Evolutionary conservation across 1,284 basidiomycete genomes (phyloP).

Genomic region (Entoloma clypeatum): DNA sequence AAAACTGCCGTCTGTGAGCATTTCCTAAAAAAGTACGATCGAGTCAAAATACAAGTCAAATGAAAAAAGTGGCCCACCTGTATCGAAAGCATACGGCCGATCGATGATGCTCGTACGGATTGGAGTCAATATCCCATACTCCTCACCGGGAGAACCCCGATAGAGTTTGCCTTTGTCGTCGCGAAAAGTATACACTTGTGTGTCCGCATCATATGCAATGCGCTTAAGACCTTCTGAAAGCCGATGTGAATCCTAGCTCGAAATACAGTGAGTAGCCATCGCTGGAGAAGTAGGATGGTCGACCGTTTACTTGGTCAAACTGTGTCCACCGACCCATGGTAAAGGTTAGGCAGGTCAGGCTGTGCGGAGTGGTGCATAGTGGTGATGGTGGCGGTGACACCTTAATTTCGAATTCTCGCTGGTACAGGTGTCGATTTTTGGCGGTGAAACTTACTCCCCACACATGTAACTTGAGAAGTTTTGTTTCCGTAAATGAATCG

Average conservation of each 20-base stretch:
- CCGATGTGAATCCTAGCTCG: slow-evolving; percentile 40
- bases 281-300: neutral
- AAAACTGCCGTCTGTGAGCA: neutral
- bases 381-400: too few species aligned
- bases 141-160: slow-evolving; percentile 38
- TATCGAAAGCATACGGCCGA: slow-evolving; percentile 23
- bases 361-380: too few species aligned
- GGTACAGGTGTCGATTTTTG: too few species aligned
- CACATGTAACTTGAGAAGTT: too few species aligned
- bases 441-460: too few species aligned
- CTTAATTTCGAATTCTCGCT: too few species aligned
- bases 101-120: slow-evolving; percentile 19
- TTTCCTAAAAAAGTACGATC: neutral
- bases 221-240: slow-evolving; percentile 51
- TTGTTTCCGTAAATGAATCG: too few species aligned
- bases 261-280: neutral
- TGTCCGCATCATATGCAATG: slow-evolving; percentile 52
- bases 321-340: slow-evolving; percentile 34
- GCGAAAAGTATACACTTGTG: slow-evolving; percentile 44
- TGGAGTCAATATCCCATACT: slow-evolving; percentile 42
- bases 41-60: neutral
- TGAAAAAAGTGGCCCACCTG: slow-evolving; percentile 14
- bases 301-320: slow-evolving; percentile 32
- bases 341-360: too few species aligned
- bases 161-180: slow-evolving; percentile 44